Base-by-base conservation (phyloP, 352 stramenopile species). In the Pythium brassicae region DNA sequence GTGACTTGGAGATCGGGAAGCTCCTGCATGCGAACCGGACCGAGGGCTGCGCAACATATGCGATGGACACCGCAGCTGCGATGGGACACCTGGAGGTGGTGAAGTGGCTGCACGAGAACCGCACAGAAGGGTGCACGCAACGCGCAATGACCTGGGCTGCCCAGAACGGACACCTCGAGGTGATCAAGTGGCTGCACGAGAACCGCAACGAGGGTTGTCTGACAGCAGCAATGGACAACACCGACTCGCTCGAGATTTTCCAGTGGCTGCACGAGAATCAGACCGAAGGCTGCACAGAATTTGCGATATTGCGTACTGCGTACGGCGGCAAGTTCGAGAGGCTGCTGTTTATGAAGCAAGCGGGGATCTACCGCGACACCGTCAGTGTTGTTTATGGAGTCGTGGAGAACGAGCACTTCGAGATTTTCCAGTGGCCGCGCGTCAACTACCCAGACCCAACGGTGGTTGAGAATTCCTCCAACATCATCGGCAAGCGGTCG, bases 351-450 rank as follows among this genome's bases (percentile, higher is more conserved):
- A 14, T 52, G 46, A 19, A 52, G 15, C 4, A 12, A 39, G 9
- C 15, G 32, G 9, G 11, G 4, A 14, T 1, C 32, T 8, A 39
- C 32, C 2, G 9, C 4, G 15, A 15, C n/a, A 5, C 8, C 12
- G 3, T 4, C 32, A n/a, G n/a, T n/a, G n/a, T n/a, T n/a, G n/a
- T n/a, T n/a, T n/a, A n/a, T n/a, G n/a, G n/a, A n/a, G n/a, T n/a
- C n/a, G n/a, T n/a, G n/a, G n/a, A n/a, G n/a, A n/a, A n/a, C n/a
- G 8, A 29, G 8, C 29, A 27, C 29, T 22, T 29, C 10, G 48
- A 43, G 29, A 32, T 53, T 19, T 53, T 53, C n/a, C 48, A 43
- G 48, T 53, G 48, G 48, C n/a, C 15, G 3, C 9, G 32, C 4
- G 32, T 11, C 4, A 39, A 39, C 32, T 39, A 15, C 32, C 32